These are phyloP conservation scores for Parsonsia alboflavescens DNA, from an alignment of 257 asterid genomes.

Conservation along the genomic window DNA sequence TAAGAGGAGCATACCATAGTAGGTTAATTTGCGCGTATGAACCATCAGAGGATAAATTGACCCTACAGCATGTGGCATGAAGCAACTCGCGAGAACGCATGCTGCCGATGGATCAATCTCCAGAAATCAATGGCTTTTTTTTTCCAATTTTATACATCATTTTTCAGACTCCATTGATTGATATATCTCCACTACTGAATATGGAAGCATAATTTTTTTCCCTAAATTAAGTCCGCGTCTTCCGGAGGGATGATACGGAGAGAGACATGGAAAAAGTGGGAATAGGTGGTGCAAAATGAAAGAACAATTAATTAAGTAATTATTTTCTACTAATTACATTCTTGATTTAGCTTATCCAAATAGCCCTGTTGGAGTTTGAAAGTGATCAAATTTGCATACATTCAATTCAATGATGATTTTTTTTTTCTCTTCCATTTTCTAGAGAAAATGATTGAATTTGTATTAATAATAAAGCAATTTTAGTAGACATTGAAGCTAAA, in stretches of 20 bases:
- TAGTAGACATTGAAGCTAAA: too few species aligned
- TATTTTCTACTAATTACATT: neutral
- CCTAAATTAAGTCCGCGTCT: too few species aligned
- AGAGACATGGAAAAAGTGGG: neutral
- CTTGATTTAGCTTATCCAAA: neutral
- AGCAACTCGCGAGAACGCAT: neutral
- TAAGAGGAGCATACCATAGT: too few species aligned
- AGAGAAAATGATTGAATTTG: too few species aligned
- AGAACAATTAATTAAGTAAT: neutral
- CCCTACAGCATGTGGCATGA: conserved; percentile 6
- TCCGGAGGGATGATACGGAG: too few species aligned
- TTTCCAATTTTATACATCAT: neutral
- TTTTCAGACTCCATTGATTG: neutral
- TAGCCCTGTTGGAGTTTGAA: neutral
- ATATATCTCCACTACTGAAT: neutral
- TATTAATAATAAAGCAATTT: too few species aligned
- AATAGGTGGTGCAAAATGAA: neutral
- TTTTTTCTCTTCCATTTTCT: too few species aligned
- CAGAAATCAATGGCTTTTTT: neutral
- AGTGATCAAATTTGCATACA: neutral
- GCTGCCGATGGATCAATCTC: neutral
- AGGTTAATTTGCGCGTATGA: too few species aligned
- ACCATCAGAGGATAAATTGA: neutral
- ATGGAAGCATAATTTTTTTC: too few species aligned
- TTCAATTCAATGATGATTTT: neutral